Percentiles rank a stretch among this genome's conserved stretches.
These are phyloP conservation scores for Scheffersomyces titani DNA, from an alignment of 1,139 yeast species.

Conservation along the genomic window DNA sequence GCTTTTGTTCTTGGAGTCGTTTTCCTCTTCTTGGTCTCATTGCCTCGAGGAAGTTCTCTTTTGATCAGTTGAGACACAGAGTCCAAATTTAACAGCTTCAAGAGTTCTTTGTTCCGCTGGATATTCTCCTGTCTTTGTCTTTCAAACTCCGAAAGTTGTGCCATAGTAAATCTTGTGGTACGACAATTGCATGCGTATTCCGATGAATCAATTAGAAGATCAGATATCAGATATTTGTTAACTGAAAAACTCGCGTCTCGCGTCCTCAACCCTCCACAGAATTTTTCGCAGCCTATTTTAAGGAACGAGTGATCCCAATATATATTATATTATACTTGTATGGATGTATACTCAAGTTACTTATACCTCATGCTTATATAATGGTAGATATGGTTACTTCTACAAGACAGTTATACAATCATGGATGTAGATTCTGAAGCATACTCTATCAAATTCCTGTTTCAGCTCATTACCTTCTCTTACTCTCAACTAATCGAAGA, in stretches of 20 bases:
- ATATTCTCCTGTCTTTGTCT: conserved; percentile 61
- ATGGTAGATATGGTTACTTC: neutral
- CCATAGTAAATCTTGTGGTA: conserved; percentile 12
- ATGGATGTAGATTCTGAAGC: neutral
- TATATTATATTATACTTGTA: neutral
- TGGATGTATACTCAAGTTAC: neutral
- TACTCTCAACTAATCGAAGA: conserved; percentile 31
- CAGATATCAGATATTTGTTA: too few species aligned
- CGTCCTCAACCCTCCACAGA: neutral
- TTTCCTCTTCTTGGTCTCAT: conserved; percentile 20
- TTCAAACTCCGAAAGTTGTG: conserved; percentile 61
- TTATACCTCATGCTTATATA: too few species aligned
- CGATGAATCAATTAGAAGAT: neutral
- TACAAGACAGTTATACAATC: neutral
- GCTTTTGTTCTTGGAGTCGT: conserved; percentile 8
- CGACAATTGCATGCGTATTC: neutral
- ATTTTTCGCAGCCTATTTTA: neutral
- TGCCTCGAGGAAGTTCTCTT: conserved; percentile 23
- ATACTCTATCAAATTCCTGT: neutral
- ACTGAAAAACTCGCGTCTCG: neutral
- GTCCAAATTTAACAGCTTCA: conserved; percentile 40
- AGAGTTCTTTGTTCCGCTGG: conserved; percentile 41
- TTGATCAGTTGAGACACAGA: conserved; percentile 31
- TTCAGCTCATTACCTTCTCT: neutral
- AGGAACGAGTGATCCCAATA: neutral